These are phyloP conservation scores for Globisporangium carolinianum DNA, from an alignment of 352 stramenopile species.

Conservation along the genomic window DNA sequence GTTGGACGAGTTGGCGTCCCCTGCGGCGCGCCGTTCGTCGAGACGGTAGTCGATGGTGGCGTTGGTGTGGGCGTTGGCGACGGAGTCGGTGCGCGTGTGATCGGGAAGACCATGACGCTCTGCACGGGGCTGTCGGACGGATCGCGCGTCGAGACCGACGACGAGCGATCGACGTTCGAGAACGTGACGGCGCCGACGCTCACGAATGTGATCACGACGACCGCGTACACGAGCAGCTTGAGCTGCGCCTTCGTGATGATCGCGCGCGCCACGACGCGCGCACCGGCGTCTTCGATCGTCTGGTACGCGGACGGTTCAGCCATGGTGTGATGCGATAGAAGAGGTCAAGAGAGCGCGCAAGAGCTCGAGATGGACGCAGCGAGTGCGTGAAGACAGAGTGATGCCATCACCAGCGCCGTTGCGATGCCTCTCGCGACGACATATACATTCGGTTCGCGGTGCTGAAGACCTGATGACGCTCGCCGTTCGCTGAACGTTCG, in stretches of 20 bases:
- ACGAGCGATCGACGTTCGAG: constrained; percentile 1
- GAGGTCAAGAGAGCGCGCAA: no score
- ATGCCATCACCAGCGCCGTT: no score
- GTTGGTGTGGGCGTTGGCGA: constrained; percentile 1
- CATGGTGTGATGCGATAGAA: not conserved
- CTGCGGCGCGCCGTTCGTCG: not conserved
- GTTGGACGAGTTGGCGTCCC: constrained; percentile 2
- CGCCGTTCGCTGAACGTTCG: no score
- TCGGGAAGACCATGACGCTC: constrained; percentile 1
- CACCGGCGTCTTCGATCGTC: constrained; percentile 4
- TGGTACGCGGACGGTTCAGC: constrained; percentile 11
- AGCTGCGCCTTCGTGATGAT: constrained; percentile 8
- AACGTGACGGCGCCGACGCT: constrained; percentile 9
- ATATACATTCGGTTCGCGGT: no score
- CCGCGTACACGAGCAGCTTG: constrained; percentile 11
- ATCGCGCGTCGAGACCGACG: not conserved
- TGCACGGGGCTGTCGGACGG: constrained; percentile 6
- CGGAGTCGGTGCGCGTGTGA: constrained; percentile 1
- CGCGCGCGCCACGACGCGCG: constrained; percentile 1
- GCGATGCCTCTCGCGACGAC: no score
- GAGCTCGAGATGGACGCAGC: constrained; percentile 7
- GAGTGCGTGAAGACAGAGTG: constrained; percentile 7
- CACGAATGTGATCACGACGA: constrained; percentile 10
- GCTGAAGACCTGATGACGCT: no score
- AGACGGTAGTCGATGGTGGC: not conserved